phyloP scores from a whole-genome alignment of 768 basidiomycete species.

The Royoungia palumana region DNA sequence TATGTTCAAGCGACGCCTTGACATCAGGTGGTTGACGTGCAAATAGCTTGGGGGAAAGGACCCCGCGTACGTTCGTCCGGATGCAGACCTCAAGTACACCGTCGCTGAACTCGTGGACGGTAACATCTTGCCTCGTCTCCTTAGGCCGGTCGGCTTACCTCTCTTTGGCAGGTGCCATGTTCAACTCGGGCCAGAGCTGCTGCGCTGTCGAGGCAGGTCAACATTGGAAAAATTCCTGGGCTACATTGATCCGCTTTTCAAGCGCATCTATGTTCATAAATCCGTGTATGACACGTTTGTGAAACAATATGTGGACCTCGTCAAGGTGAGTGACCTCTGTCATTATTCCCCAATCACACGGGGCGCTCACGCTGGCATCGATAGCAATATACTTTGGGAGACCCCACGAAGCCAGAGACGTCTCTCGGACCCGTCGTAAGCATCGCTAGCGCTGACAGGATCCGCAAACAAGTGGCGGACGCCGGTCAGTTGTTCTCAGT shows the following conservation, averaged over 20 bases:
- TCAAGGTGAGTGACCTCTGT: constrained; percentile 50
- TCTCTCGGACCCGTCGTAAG: constrained; percentile 94
- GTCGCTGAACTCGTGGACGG: constrained; percentile 89
- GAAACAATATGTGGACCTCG: constrained; percentile 61
- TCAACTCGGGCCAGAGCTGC: constrained; percentile 98
- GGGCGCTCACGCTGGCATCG: neutral
- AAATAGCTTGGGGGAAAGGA: constrained; percentile 92
- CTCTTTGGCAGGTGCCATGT: constrained; percentile 67
- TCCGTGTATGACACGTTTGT: constrained; percentile 79
- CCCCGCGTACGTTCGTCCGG: constrained; percentile 89
- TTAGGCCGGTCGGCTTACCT: neutral
- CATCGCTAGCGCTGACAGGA: constrained; percentile 77
- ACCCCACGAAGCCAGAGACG: constrained; percentile 70
- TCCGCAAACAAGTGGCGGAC: constrained; percentile 82
- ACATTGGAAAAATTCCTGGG: neutral
- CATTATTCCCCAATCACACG: neutral
- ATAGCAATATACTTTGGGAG: constrained; percentile 81
- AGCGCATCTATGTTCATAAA: constrained; percentile 95
- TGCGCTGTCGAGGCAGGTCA: constrained; percentile 79
- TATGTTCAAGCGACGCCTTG: constrained; percentile 23
- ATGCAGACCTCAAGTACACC: constrained; percentile 82
- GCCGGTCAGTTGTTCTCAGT: constrained; percentile 51
- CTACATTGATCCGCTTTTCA: neutral
- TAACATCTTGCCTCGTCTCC: constrained; percentile 25
- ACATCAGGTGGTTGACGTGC: constrained; percentile 4